Evolutionary conservation across 495 filamentous ascomycete species (phyloP), one percentile per base, ranked within the genome.

Genomic region (Aspergillus incahuasiensis): DNA sequence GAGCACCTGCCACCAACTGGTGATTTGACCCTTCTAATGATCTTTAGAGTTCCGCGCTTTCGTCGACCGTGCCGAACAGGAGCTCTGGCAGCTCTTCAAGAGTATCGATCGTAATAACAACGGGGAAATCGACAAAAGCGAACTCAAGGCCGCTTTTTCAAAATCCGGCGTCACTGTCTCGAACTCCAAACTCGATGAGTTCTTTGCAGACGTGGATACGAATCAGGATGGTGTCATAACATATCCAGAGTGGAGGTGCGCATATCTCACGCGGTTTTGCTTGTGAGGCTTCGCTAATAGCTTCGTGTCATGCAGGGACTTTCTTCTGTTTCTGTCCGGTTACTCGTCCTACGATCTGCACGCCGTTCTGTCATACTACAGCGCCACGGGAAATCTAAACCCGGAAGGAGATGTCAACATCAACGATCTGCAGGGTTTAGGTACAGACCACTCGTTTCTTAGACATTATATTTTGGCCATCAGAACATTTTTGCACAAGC

Each of bases 181-280:
- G 9, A 83, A 73, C 54, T 78, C 86, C 52, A 87, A 90, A 63
- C 69, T 98, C 19, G 83, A 94, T 58, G 79, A 82, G 47, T 96
- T 98, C 72, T 96, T 98, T 63, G 74, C 77, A 28, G 86, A 96
- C 62, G 88, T 98, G 47, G 94, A 98, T 70, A 82, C 80, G 65
- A 92, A 98, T 69, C 80, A 86, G 53, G 92, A 97, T 70, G 95
- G 83, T 16, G 86, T 81, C 52, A 96, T 98, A 58, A 88, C 79
- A 41, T 98, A 94, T 71, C 82, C 88, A 53, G 94, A 98, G 76
- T 98, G 94, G 94, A 89, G 94, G 92, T 97, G 86, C 66, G 83
- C 39, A 38, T 30, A 32, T 35, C 16, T 45, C 19, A 35, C 39
- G 38, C 21, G 50, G 30, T 60, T 43, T 40, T 18, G 15, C 34